Base-by-base conservation (phyloP, 176 grass and related monocot species). In the Avena insularis region DNA sequence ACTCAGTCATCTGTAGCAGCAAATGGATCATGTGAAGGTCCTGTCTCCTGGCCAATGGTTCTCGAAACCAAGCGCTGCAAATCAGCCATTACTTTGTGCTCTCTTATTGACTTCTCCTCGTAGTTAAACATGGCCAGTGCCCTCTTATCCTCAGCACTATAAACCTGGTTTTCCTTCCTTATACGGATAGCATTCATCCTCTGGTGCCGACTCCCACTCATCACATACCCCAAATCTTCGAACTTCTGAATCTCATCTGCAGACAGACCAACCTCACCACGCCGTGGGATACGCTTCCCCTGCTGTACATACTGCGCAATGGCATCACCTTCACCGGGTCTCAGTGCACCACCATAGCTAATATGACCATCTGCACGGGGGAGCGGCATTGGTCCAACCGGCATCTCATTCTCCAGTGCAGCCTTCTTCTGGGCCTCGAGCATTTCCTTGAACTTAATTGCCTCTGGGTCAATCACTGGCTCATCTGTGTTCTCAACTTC, bases 171-270 rank as follows among this genome's bases (percentile, higher is more conserved):
- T 89, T 99, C 97, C 87, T 99, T 96, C 85, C 94, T 94, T 61
- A 97, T 96, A 94, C 97, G 90, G 36, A 97, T 94, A 84, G 97
- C 94, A 86, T 94, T 99, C 97, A 97, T 99, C 92, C 94, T 97
- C 82, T 96, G 97, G 66, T 97, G 97, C 71, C 97, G 94, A 75
- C 97, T 99, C 27, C 97, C 97, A 85, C 90, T 96, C 94, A 99
- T 99, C 23, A 99, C 97, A 91, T 97, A 99, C 17, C 92, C 94
- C 87, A 99, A 84, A 78, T 81, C 76, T 86, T 97, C 94, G 14
- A 96, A 99, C 58, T 99, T 99, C 80, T 91, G 87, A 75, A 99
- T 99, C 85, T 97, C 97, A 2, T 99, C 97, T 10, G 94, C 97
- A 45, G 94, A 97, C 6, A 99, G 83, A 83, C 97, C 97, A 38